A percentile compares a stretch with the other conserved stretches of the same genome.
Conservation (phyloP, 2,329 filamentous ascomycete genomes). For the Ophiostoma fasciatum region DNA sequence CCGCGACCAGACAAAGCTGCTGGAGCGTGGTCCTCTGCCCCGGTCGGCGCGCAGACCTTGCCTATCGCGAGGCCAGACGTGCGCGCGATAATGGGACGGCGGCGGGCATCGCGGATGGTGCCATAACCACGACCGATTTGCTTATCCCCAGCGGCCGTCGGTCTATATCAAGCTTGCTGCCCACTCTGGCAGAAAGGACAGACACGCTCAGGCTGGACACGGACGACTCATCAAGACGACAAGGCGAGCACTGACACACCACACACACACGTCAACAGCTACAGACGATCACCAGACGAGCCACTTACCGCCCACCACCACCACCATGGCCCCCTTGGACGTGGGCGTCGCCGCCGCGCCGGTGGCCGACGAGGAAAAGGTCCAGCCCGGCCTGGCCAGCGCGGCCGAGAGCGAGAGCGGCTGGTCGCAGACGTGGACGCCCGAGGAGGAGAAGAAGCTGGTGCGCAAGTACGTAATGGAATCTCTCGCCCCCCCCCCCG, state of each 20-base stretch:
- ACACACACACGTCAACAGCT: no score
- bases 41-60: no score
- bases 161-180: slow-evolving; percentile 5
- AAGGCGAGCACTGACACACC: no score
- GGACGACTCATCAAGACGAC: not conserved
- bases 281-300: no score
- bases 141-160: no score
- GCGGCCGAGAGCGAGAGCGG: not conserved
- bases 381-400: not conserved
- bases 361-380: not conserved
- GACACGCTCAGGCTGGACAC: no score
- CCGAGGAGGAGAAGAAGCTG: slow-evolving; percentile 3
- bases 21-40: no score
- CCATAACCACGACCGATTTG: slow-evolving; percentile 3
- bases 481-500: not conserved
- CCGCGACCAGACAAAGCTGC: no score
- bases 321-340: no score
- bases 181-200: not conserved
- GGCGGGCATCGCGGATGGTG: slow-evolving; percentile 2
- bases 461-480: slow-evolving; percentile 2
- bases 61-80: no score
- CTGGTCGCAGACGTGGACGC: slow-evolving; percentile 3
- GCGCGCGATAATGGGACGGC: no score
- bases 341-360: not conserved
- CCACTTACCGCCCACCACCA: no score